phyloP scores from a whole-genome alignment of 345 rosid genomes.

The Cardamine chenopodiifolia region DNA sequence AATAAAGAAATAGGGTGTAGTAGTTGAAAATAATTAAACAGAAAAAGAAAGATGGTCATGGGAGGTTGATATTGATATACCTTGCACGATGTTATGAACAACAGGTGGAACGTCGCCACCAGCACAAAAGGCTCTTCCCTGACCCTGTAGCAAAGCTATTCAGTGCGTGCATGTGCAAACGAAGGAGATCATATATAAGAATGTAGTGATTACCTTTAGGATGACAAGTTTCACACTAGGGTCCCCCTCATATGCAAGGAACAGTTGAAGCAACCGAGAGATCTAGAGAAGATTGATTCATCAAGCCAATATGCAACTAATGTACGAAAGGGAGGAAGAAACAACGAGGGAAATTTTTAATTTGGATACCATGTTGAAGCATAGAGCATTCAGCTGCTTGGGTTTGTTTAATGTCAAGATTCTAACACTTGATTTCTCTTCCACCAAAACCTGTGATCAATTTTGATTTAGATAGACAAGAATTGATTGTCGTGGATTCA shows the following conservation, averaged over 20 bases:
- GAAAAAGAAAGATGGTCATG: not conserved
- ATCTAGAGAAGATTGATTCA: constrained; percentile 45
- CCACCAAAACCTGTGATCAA: constrained; percentile 60
- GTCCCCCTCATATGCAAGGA: constrained; percentile 60
- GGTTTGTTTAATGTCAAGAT: constrained; percentile 68
- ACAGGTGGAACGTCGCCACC: constrained; percentile 82
- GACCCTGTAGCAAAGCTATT: constrained; percentile 50
- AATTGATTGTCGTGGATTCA: not conserved
- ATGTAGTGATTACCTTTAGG: constrained; percentile 56
- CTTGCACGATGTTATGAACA: constrained; percentile 45
- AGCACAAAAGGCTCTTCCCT: constrained; percentile 81
- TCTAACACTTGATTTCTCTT: constrained; percentile 55
- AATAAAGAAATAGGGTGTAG: constrained; percentile 21
- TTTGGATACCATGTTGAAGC: constrained; percentile 58
- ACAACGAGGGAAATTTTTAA: not conserved
- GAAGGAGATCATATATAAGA: not conserved
- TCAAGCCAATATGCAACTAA: constrained; percentile 9
- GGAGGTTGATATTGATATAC: not conserved
- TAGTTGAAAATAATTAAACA: not conserved
- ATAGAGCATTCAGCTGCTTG: constrained; percentile 72
- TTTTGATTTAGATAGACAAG: not conserved
- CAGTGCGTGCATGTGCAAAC: not conserved
- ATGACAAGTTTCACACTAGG: constrained; percentile 64
- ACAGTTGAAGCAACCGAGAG: constrained; percentile 59
- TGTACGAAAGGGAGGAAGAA: not conserved